phyloP scores from a whole-genome alignment of 495 filamentous ascomycete genomes.

The Lasiosphaeris hirsuta region DNA sequence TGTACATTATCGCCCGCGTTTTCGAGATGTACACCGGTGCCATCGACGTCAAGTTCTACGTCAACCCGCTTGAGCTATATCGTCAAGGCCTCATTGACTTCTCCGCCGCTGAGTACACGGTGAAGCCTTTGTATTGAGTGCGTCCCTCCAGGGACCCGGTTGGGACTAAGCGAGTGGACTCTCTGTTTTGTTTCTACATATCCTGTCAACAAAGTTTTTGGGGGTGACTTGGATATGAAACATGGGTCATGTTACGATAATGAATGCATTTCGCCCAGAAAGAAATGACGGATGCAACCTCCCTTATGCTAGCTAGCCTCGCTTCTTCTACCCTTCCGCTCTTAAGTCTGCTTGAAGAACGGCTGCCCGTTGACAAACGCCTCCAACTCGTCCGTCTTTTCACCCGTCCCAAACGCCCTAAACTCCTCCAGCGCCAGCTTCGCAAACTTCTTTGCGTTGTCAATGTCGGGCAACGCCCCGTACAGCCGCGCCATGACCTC shows the following conservation, averaged over 20 bases:
- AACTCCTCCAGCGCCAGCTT: constrained; percentile 24
- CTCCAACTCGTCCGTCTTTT: constrained; percentile 8
- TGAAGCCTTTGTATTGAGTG: no score
- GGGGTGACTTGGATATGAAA: no score
- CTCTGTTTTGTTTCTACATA: no score
- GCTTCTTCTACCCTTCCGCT: no score
- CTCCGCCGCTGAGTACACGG: constrained; percentile 3
- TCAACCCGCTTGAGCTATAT: constrained; percentile 29
- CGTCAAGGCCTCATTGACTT: constrained; percentile 7
- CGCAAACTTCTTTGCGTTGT: constrained; percentile 24
- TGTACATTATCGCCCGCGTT: constrained; percentile 45
- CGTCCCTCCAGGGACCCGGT: no score
- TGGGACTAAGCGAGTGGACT: no score
- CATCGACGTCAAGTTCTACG: constrained; percentile 37
- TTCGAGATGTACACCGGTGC: constrained; percentile 31
- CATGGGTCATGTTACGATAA: no score
- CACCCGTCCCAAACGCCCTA: constrained; percentile 19
- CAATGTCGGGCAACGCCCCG: constrained; percentile 18
- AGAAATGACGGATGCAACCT: no score
- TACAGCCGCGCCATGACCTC: constrained; percentile 31
- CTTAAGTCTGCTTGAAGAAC: no score
- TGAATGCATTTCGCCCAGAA: no score
- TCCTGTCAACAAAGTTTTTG: no score
- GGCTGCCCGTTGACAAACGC: constrained; percentile 1
- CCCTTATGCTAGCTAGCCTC: no score